A percentile compares a stretch with the other conserved stretches of the same genome.
Conservation (phyloP, 768 basidiomycete genomes). For the Candolleomyces eurysporus region DNA sequence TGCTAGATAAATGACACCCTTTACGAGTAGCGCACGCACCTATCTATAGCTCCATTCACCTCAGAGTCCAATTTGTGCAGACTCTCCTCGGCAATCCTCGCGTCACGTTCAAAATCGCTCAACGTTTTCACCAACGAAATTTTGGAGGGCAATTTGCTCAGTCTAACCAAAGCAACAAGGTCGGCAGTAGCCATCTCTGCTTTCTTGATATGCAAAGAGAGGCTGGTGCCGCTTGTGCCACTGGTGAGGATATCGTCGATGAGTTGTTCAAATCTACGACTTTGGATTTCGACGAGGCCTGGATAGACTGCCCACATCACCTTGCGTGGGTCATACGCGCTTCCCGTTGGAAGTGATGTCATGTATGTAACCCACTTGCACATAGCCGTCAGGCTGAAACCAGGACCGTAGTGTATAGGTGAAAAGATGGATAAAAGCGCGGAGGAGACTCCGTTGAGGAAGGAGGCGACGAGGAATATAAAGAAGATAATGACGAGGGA, state of each 20-base stretch:
- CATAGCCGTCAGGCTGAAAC: constrained; percentile 45
- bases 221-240: constrained; percentile 36
- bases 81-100: constrained; percentile 56
- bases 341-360: background rate
- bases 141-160: constrained; percentile 58
- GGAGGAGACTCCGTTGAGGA: constrained; percentile 36
- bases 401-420: constrained; percentile 64
- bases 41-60: too few relatives aligned
- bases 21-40: constrained; percentile 38
- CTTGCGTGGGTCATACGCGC: constrained; percentile 9
- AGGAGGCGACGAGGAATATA: constrained; percentile 46
- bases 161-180: constrained; percentile 26
- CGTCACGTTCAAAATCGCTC: constrained; percentile 54
- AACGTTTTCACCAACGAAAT: constrained; percentile 56
- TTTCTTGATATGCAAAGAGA: constrained; percentile 70
- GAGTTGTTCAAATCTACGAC: constrained; percentile 59
- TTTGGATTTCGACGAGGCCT: constrained; percentile 56
- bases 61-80: constrained; percentile 57
- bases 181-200: constrained; percentile 77
- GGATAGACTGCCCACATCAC: constrained; percentile 61
- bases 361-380: constrained; percentile 29
- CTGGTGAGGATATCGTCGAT: constrained; percentile 43
- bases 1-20: constrained; percentile 1
- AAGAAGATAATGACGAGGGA: constrained; percentile 40
- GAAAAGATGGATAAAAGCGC: constrained; percentile 45